Evolutionary conservation across 2,329 filamentous ascomycete species (phyloP).

Genomic region (Epicoccum nigrum): DNA sequence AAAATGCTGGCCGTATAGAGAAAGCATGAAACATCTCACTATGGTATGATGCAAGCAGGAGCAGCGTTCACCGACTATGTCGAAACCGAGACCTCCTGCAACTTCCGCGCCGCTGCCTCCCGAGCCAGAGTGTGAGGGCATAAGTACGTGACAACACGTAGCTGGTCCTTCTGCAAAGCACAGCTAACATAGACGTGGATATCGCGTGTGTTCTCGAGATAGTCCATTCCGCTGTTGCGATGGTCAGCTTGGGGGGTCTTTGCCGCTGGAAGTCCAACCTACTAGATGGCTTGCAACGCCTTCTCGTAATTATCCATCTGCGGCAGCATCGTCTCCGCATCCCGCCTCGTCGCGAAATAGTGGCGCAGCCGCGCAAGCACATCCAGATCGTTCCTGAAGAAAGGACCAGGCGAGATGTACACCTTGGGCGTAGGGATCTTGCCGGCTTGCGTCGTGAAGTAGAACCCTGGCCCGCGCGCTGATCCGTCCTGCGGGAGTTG

Average conservation of each 20-base stretch:
- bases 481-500: conserved; percentile 7
- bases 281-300: conserved; percentile 12
- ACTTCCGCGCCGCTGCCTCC: not conserved
- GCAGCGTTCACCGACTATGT: too few species aligned
- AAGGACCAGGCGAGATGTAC: conserved; percentile 16
- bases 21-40: too few species aligned
- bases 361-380: conserved; percentile 11
- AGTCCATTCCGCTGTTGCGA: conserved; percentile 8
- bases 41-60: too few species aligned
- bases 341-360: conserved; percentile 11
- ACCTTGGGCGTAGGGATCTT: conserved; percentile 17
- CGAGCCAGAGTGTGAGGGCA: conserved; percentile 16
- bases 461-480: conserved; percentile 17
- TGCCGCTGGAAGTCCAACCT: too few species aligned
- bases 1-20: too few species aligned
- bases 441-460: conserved; percentile 18
- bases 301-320: conserved; percentile 19
- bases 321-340: conserved; percentile 11
- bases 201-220: conserved; percentile 6
- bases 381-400: conserved; percentile 14
- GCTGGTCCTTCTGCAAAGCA: conserved; percentile 10
- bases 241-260: not conserved
- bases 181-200: conserved; percentile 19
- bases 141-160: conserved; percentile 15
- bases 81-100: too few species aligned